These are phyloP conservation scores for Iberis pinnata DNA, from an alignment of 345 rosid genomes.

Conservation along the genomic window DNA sequence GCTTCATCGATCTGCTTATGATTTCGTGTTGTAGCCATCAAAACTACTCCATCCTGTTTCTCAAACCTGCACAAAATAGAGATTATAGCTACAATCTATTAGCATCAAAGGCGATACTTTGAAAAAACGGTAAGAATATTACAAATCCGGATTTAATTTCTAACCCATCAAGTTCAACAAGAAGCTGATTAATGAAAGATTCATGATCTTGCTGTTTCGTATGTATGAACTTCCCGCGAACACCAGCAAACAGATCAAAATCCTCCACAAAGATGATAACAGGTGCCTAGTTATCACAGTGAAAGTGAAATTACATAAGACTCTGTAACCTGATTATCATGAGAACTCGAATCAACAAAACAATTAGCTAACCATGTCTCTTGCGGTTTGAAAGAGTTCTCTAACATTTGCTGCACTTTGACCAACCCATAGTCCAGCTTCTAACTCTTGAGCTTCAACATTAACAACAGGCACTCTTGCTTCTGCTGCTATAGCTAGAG, in stretches of 20 bases:
- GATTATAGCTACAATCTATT: not conserved
- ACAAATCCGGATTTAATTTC: not conserved
- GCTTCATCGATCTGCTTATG: slow-evolving; percentile 92
- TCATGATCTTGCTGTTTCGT: slow-evolving; percentile 93
- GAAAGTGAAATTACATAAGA: slow-evolving; percentile 7
- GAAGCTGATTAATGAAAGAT: slow-evolving; percentile 93
- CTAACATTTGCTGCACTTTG: slow-evolving; percentile 96
- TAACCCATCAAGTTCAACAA: slow-evolving; percentile 89
- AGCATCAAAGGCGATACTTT: not conserved
- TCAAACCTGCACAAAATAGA: slow-evolving; percentile 55
- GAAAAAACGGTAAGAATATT: slow-evolving; percentile 1
- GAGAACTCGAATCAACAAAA: slow-evolving; percentile 8
- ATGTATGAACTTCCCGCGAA: slow-evolving; percentile 84
- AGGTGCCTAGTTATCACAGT: slow-evolving; percentile 61
- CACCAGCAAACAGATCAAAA: slow-evolving; percentile 96
- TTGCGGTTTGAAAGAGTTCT: slow-evolving; percentile 93
- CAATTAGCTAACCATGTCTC: slow-evolving; percentile 68
- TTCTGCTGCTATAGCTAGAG: slow-evolving; percentile 93
- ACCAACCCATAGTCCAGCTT: slow-evolving; percentile 97
- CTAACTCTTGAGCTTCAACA: slow-evolving; percentile 82
- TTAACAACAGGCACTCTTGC: slow-evolving; percentile 92
- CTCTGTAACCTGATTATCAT: slow-evolving; percentile 1
- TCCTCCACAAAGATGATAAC: slow-evolving; percentile 94
- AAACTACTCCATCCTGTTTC: slow-evolving; percentile 96
- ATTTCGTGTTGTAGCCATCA: slow-evolving; percentile 92